Conservation (phyloP, 139 green algal species). For the Picochlorum costavermella region DNA sequence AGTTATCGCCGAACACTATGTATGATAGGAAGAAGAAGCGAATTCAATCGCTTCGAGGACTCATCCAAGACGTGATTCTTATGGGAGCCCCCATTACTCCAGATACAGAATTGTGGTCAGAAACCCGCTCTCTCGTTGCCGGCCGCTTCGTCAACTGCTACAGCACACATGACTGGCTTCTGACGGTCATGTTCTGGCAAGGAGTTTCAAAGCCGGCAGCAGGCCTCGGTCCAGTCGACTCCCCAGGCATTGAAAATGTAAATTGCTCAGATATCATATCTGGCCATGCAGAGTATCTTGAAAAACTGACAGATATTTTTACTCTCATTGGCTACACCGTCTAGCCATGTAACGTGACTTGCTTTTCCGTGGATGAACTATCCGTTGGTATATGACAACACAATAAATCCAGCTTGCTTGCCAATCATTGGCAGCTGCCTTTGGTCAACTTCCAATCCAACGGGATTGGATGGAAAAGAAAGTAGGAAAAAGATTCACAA, state of each 20-base stretch:
- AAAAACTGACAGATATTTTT: slow-evolving; percentile 46
- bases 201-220: slow-evolving; percentile 24
- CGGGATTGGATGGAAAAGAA: no score
- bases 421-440: no score
- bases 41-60: slow-evolving; percentile 4
- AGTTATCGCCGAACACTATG: slow-evolving; percentile 26
- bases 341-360: no score
- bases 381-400: no score
- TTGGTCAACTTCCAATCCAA: no score
- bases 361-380: no score
- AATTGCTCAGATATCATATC: slow-evolving; percentile 49
- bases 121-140: slow-evolving; percentile 52
- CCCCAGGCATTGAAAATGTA: slow-evolving; percentile 65
- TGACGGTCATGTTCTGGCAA: slow-evolving; percentile 47
- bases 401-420: no score
- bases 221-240: slow-evolving; percentile 32
- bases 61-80: slow-evolving; percentile 51
- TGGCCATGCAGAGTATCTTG: slow-evolving; percentile 54
- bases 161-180: slow-evolving; percentile 67
- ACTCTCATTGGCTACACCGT: background rate
- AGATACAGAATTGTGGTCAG: slow-evolving; percentile 36
- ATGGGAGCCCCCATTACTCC: slow-evolving; percentile 61
- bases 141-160: slow-evolving; percentile 77
- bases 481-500: no score
- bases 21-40: background rate